Conservation (phyloP, 345 rosid species). For the Nephelium lappaceum region DNA sequence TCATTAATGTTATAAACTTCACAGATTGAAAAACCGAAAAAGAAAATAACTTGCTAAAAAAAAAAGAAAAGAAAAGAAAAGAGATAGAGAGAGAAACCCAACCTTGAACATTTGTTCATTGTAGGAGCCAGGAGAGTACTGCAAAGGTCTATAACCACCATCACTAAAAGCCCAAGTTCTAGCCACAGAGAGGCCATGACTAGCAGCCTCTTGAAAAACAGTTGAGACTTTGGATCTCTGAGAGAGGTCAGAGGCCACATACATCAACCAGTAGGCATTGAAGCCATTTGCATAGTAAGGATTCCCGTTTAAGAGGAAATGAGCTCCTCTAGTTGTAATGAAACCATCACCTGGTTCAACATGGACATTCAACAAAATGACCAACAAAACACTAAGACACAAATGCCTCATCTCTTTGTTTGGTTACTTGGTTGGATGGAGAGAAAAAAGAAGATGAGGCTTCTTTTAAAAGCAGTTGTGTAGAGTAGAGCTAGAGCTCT, state of each 20-base stretch:
- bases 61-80: neutral
- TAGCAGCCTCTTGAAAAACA: conserved; percentile 66
- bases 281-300: conserved; percentile 88
- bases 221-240: conserved; percentile 60
- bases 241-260: conserved; percentile 69
- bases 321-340: conserved; percentile 62
- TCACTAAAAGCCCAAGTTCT: conserved; percentile 97
- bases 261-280: conserved; percentile 96
- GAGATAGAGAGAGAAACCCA: too few species aligned
- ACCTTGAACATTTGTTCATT: conserved; percentile 80
- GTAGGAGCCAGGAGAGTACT: conserved; percentile 75
- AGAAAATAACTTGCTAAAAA: neutral
- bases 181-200: conserved; percentile 71
- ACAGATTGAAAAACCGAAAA: neutral
- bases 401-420: conserved; percentile 46
- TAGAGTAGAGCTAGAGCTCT: neutral
- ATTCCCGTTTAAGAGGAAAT: conserved; percentile 62
- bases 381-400: conserved; percentile 25
- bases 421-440: conserved; percentile 8
- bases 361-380: conserved; percentile 34
- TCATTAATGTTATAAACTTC: neutral
- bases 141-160: conserved; percentile 77
- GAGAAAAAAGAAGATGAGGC: conserved; percentile 3
- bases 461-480: neutral
- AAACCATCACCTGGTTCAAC: conserved; percentile 63